Percentiles rank a stretch among this genome's conserved stretches.
Evolutionary conservation across 768 basidiomycete species (phyloP).

Genomic region (Dioszegia aurantiaca): DNA sequence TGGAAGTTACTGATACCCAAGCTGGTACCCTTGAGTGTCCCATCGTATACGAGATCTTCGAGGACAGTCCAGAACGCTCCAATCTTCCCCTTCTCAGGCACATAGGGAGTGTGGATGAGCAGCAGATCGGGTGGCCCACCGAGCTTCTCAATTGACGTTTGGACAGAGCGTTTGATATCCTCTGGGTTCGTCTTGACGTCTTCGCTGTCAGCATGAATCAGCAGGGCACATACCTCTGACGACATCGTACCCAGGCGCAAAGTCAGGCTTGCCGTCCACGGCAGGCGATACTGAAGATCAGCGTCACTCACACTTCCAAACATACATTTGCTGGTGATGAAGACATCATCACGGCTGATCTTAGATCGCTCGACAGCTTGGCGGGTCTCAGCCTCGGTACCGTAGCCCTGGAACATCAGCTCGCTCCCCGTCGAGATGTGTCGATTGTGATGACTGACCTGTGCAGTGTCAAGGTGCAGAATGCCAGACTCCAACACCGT

Average conservation of each 20-base stretch:
- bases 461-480: constrained; percentile 45
- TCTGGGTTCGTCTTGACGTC: constrained; percentile 22
- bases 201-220: neutral
- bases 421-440: neutral
- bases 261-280: constrained; percentile 4
- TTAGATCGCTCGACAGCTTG: constrained; percentile 28
- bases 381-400: constrained; percentile 38
- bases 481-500: constrained; percentile 43
- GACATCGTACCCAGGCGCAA: constrained; percentile 4
- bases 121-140: constrained; percentile 42
- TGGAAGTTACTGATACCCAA: constrained; percentile 50
- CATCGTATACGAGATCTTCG: constrained; percentile 31
- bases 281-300: constrained; percentile 1
- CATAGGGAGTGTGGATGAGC: constrained; percentile 50
- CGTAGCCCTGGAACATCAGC: constrained; percentile 14
- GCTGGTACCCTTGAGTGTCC: constrained; percentile 25
- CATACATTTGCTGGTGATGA: constrained; percentile 45
- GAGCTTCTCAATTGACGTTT: constrained; percentile 31
- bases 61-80: constrained; percentile 35
- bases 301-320: neutral
- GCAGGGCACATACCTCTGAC: neutral
- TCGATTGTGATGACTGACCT: constrained; percentile 7
- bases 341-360: constrained; percentile 27
- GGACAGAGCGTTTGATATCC: constrained; percentile 33
- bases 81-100: constrained; percentile 40